Evolutionary conservation across 1,284 basidiomycete genomes (phyloP), one percentile per base, ranked within the genome.

Genomic region (Pyrrhoderma noxium): DNA sequence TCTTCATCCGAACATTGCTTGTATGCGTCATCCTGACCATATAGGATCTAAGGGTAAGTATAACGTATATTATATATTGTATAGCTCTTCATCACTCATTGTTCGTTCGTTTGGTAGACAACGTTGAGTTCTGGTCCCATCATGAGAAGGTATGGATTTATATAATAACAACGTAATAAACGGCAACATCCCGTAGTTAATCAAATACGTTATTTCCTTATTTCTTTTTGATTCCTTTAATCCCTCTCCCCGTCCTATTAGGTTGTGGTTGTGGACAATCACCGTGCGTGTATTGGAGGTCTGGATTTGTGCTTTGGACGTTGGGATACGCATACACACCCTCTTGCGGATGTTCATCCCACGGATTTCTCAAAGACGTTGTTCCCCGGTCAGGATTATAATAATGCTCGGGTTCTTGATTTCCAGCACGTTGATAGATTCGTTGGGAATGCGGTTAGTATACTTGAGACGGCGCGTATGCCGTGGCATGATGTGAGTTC

Each of bases 351-450:
- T 62, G 88, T 82, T 8, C 93, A 96, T 62, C 90, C 91, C 0
- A 88, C 88, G 1, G 74, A 93, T 60, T 93, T 93, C 62, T 69
- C 73, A 35, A 74, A 74, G 47, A 90, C 89, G 0, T 72, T 97
- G 27, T 97, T 94, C 72, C 89, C 93, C 0, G 94, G 94, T 1
- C 92, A 95, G 67, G 93, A 93, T 64, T 94, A 90, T 67, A 93
- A 94, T 66, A 92, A 94, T 56, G 89, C 86, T 2, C 77, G 89
- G 13, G 71, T 86, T 38, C 72, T 82, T 63, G 90, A 93, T 64
- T 92, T 93, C 69, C 74, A 90, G 65, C 74, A 88, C 8, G 93
- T 96, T 0, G 75, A 79, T 55, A 75, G 90, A 57, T 96, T 83
- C 64, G 78, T 82, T 16, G 85, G 80, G 58, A 93, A 89, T 58